Conservation (phyloP, 106 monocot genomes). For the Allium fistulosum region DNA sequence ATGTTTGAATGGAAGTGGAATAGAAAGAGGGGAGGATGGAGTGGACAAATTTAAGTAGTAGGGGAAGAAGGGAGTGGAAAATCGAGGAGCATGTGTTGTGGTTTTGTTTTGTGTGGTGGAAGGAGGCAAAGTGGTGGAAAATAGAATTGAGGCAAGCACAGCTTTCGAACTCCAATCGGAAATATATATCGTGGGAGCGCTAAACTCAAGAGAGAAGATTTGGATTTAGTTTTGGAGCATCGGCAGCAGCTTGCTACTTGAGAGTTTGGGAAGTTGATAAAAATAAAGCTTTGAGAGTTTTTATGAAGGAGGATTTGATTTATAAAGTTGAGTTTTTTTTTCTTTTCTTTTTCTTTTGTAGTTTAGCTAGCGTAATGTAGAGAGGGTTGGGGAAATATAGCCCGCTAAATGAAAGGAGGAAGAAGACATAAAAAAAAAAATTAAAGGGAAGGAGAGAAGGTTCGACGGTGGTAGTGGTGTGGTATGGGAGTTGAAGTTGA, state of each 20-base stretch:
- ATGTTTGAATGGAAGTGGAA: constrained; percentile 12
- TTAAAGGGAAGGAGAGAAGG: not conserved
- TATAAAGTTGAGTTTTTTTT: too few relatives aligned
- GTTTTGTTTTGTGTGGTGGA: constrained; percentile 17
- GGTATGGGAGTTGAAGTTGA: not conserved
- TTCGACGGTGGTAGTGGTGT: not conserved
- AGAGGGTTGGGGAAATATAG: not conserved
- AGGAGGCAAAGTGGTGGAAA: constrained; percentile 7
- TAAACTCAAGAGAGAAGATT: not conserved
- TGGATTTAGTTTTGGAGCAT: not conserved
- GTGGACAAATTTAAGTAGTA: not conserved
- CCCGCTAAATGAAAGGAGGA: not conserved
- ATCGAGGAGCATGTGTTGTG: constrained; percentile 44
- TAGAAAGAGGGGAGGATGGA: not conserved
- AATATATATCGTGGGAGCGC: not conserved
- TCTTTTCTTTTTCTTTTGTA: too few relatives aligned
- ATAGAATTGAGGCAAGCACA: not conserved
- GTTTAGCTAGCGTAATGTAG: not conserved
- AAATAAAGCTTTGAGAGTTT: not conserved
- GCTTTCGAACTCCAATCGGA: not conserved
- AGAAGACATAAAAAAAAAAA: not conserved
- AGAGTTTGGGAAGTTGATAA: not conserved
- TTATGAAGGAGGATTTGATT: too few relatives aligned
- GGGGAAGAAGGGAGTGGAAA: not conserved
- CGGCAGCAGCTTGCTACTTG: too few relatives aligned